A percentile compares a stretch with the other conserved stretches of the same genome.
phyloP scores from a whole-genome alignment of 495 filamentous ascomycete genomes.

The Trypethelium eluteriae region DNA sequence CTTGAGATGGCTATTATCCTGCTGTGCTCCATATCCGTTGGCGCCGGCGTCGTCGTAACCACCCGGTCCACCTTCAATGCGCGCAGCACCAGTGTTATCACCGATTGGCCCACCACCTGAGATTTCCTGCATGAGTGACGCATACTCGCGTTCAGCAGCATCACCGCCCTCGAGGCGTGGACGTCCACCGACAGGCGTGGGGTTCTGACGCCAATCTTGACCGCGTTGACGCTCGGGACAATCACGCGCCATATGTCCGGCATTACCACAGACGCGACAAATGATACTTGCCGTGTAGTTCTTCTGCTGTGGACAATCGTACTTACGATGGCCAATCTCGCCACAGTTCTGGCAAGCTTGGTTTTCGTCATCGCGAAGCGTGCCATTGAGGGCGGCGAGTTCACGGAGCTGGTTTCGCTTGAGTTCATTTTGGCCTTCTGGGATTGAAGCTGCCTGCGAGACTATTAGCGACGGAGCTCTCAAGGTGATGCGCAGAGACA shows the following conservation, averaged over 20 bases:
- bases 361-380: conserved; percentile 96
- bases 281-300: conserved; percentile 99
- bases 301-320: conserved; percentile 94
- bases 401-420: conserved; percentile 98
- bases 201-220: conserved; percentile 79
- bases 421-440: conserved; percentile 94
- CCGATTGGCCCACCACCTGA: conserved; percentile 63
- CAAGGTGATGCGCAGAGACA: conserved; percentile 24
- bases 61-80: conserved; percentile 79
- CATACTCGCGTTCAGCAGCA: conserved; percentile 87
- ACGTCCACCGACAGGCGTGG: conserved; percentile 43
- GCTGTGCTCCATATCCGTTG: conserved; percentile 38
- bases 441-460: conserved; percentile 84
- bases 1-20: conserved; percentile 53
- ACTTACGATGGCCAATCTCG: conserved; percentile 97
- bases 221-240: conserved; percentile 89
- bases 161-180: conserved; percentile 63
- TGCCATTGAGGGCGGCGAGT: conserved; percentile 94
- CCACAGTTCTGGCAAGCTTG: conserved; percentile 99
- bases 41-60: conserved; percentile 41
- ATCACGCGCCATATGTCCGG: conserved; percentile 86
- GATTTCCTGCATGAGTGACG: conserved; percentile 97
- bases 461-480: conserved; percentile 25
- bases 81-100: conserved; percentile 50
- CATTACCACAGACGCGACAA: conserved; percentile 95